Conservation (phyloP, 495 filamentous ascomycete genomes). For the Collariella sp. region DNA sequence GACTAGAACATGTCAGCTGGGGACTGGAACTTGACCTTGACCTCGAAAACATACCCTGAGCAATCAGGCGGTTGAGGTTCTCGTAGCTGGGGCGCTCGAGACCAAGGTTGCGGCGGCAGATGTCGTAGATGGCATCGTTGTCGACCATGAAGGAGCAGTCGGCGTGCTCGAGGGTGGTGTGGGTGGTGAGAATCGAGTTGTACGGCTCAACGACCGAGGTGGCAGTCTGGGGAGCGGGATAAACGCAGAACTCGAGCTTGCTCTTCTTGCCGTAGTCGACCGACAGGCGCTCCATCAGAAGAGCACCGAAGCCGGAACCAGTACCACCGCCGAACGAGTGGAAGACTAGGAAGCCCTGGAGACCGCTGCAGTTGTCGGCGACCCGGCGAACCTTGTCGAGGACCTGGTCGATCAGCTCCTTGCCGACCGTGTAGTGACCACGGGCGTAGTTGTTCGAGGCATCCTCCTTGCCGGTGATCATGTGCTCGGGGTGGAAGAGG, state of each 20-base stretch:
- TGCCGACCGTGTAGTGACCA: slow-evolving; percentile 97
- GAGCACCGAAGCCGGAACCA: slow-evolving; percentile 94
- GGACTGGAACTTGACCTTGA: background rate
- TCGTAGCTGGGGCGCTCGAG: slow-evolving; percentile 96
- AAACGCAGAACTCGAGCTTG: slow-evolving; percentile 99
- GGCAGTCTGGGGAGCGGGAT: slow-evolving; percentile 91
- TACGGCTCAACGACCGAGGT: slow-evolving; percentile 98
- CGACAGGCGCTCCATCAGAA: slow-evolving; percentile 94
- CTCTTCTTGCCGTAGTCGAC: slow-evolving; percentile 99
- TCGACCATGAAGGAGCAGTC: slow-evolving; percentile 99
- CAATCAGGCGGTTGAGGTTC: slow-evolving; percentile 97
- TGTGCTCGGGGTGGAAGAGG: slow-evolving; percentile 96
- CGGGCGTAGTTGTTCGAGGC: slow-evolving; percentile 99
- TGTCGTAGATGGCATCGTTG: slow-evolving; percentile 99
- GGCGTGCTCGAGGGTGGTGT: slow-evolving; percentile 97
- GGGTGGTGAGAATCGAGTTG: slow-evolving; percentile 97
- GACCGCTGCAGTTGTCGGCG: slow-evolving; percentile 92
- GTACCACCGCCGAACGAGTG: slow-evolving; percentile 99
- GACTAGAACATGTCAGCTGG: slow-evolving; percentile 45
- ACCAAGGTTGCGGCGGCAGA: slow-evolving; percentile 93
- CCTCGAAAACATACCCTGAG: slow-evolving; percentile 56
- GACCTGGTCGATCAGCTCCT: slow-evolving; percentile 96
- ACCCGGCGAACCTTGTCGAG: slow-evolving; percentile 93
- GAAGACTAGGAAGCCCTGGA: slow-evolving; percentile 98
- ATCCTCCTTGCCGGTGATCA: slow-evolving; percentile 99